These are phyloP conservation scores for Beta corolliflora DNA, from an alignment of 179 eudicot species.

Conservation along the genomic window DNA sequence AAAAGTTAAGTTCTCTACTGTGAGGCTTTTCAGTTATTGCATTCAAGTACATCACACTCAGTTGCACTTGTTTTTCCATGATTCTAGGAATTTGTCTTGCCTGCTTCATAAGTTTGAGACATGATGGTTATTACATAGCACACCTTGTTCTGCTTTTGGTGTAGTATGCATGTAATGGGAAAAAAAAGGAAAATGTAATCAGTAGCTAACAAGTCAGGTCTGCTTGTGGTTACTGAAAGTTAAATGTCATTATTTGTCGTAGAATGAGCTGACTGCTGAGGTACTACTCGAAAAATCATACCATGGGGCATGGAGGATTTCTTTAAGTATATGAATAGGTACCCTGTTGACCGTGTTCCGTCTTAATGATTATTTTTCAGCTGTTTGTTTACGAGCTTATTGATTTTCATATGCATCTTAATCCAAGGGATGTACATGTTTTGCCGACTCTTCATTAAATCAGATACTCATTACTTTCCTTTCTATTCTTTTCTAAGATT, in stretches of 20 bases:
- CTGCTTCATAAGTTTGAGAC: slow-evolving; percentile 3
- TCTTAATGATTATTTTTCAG: no score
- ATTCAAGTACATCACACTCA: not conserved
- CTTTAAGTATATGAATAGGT: no score
- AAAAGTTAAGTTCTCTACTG: not conserved
- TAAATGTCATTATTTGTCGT: not conserved
- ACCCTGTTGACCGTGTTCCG: no score
- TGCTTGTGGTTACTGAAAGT: not conserved
- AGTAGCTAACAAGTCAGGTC: slow-evolving; percentile 7
- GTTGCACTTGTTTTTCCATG: not conserved
- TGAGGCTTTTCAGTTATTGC: not conserved
- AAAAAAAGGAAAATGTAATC: not conserved
- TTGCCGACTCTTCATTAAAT: no score
- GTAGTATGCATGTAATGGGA: not conserved
- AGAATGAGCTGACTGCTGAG: no score
- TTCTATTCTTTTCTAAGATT: no score
- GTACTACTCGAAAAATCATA: no score
- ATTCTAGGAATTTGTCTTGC: not conserved
- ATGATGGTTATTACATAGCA: not conserved
- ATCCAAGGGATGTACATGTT: no score
- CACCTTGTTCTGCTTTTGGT: not conserved
- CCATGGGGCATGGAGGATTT: no score
- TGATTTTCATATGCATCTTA: no score
- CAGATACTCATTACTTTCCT: no score
- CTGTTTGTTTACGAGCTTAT: no score